Conservation (phyloP, 306 rosid species). For the Parietaria judaica region DNA sequence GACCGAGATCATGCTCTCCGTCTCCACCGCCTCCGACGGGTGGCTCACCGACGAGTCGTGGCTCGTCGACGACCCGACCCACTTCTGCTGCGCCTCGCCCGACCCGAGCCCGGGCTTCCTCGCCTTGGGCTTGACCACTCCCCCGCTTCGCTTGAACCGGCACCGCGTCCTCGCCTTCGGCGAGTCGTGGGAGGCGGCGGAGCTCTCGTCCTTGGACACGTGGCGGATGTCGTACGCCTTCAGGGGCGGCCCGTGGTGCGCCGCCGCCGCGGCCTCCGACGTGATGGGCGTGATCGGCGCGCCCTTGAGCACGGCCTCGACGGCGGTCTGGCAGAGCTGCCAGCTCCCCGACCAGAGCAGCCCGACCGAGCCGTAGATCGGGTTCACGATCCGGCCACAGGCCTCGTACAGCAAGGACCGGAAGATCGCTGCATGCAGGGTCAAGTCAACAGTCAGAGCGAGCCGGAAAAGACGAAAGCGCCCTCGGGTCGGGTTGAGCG, state of each 20-base stretch:
- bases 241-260: constrained; percentile 71
- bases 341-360: constrained; percentile 93
- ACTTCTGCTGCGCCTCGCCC: constrained; percentile 30
- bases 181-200: constrained; percentile 46
- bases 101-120: constrained; percentile 17
- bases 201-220: constrained; percentile 76
- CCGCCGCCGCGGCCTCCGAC: constrained; percentile 61
- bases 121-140: constrained; percentile 30
- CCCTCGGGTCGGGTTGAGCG: not conserved
- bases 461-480: not conserved
- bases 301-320: constrained; percentile 82
- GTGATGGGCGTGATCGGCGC: constrained; percentile 75
- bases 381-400: constrained; percentile 90
- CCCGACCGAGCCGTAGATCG: constrained; percentile 95
- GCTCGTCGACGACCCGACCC: constrained; percentile 51
- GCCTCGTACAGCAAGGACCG: constrained; percentile 87
- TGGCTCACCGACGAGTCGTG: constrained; percentile 89
- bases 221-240: constrained; percentile 92
- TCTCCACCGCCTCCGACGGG: constrained; percentile 62
- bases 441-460: not conserved
- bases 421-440: constrained; percentile 47
- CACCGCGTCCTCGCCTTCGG: constrained; percentile 53
- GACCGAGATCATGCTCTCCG: constrained; percentile 66
- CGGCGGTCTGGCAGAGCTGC: constrained; percentile 93
- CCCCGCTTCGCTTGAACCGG: constrained; percentile 39